These are phyloP conservation scores for Bromus sterilis DNA, from an alignment of 176 grass and related monocot genomes.

Conservation along the genomic window DNA sequence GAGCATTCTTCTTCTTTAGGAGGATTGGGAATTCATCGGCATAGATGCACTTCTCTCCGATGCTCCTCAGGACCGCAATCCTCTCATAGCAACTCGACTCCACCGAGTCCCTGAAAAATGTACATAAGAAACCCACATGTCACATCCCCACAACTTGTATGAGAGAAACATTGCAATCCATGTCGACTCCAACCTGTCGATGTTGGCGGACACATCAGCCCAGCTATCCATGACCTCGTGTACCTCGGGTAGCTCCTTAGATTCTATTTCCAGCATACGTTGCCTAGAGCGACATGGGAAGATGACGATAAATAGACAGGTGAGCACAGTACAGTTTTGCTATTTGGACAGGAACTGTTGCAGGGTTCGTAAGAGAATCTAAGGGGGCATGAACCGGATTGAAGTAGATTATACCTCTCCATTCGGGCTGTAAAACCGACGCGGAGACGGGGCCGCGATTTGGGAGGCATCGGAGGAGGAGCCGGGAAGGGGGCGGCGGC, in stretches of 20 bases:
- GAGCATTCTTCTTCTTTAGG: not conserved
- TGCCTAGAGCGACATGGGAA: not conserved
- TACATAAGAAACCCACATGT: not conserved
- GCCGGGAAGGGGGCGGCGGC: too few species aligned
- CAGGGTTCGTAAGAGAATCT: not conserved
- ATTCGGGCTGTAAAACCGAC: not conserved
- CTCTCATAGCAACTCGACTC: not conserved
- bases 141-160: not conserved
- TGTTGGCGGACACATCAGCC: not conserved
- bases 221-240: not conserved
- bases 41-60: not conserved
- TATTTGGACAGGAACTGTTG: not conserved
- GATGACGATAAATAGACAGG: not conserved
- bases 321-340: not conserved
- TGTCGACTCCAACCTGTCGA: not conserved
- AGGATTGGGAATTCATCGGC: not conserved
- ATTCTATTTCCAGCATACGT: not conserved
- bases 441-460: not conserved
- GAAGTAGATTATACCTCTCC: not conserved
- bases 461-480: not conserved
- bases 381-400: not conserved
- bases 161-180: not conserved
- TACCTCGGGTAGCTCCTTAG: not conserved
- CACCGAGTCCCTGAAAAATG: not conserved
- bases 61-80: not conserved